Evolutionary conservation across 208 protist species (phyloP).

Genomic region (Leishmania aethiopica): DNA sequence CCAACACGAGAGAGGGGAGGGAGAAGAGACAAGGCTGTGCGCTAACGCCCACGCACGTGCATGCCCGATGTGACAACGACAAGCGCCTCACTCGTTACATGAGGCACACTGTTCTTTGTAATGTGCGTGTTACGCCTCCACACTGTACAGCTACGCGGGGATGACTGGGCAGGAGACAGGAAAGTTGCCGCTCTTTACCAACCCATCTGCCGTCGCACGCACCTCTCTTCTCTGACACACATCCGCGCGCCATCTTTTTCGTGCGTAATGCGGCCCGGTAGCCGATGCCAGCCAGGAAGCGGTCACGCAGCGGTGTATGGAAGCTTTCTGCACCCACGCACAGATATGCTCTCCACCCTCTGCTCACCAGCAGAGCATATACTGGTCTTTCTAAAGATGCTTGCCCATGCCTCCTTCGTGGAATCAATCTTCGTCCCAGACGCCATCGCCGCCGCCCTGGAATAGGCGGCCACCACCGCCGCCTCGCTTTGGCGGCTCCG

Average conservation of each 20-base stretch:
- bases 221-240: not conserved
- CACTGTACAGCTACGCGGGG: not conserved
- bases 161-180: too few relatives aligned
- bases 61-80: not conserved
- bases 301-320: not conserved
- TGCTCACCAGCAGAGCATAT: not conserved
- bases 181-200: not conserved
- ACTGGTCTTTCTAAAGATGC: not conserved
- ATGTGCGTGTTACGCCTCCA: not conserved
- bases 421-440: conserved; percentile 46
- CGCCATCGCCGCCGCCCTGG: conserved; percentile 44
- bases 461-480: conserved; percentile 43
- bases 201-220: not conserved
- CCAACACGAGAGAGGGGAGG: not conserved
- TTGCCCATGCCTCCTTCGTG: not conserved
- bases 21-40: not conserved
- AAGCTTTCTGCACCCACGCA: not conserved
- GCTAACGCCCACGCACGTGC: not conserved
- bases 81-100: not conserved
- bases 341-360: not conserved
- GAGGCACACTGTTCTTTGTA: not conserved
- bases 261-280: not conserved
- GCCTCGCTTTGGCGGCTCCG: not conserved
- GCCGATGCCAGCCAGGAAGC: not conserved
- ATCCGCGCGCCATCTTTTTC: not conserved